phyloP scores from a whole-genome alignment of 345 rosid species.

The Citrus maxima region DNA sequence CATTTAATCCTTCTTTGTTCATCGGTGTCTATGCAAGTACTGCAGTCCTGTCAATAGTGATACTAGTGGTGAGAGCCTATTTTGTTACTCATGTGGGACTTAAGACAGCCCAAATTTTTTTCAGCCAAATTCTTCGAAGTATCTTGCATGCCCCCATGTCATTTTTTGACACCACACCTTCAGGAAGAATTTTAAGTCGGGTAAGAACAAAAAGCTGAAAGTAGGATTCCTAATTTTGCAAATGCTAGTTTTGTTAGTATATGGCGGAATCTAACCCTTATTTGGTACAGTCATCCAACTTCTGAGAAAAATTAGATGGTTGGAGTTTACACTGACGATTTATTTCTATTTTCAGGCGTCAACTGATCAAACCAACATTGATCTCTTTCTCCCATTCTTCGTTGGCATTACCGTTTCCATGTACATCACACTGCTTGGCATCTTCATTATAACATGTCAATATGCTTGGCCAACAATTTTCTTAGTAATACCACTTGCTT shows the following conservation, averaged over 20 bases:
- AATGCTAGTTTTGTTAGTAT: background rate
- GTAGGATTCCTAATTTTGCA: background rate
- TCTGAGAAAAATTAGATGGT: background rate
- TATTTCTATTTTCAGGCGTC: constrained; percentile 57
- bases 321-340: constrained; percentile 11
- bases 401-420: constrained; percentile 51
- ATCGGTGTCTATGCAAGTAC: constrained; percentile 60
- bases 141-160: constrained; percentile 98
- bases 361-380: constrained; percentile 77
- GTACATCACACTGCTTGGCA: constrained; percentile 73
- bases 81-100: constrained; percentile 66
- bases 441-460: constrained; percentile 83
- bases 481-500: constrained; percentile 79
- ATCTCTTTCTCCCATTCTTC: constrained; percentile 69
- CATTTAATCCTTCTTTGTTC: constrained; percentile 56
- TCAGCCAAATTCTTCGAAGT: constrained; percentile 68
- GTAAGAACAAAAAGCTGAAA: constrained; percentile 35
- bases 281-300: background rate
- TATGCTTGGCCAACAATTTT: constrained; percentile 91
- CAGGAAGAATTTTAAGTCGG: constrained; percentile 91
- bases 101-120: constrained; percentile 76
- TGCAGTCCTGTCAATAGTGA: constrained; percentile 50
- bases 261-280: background rate
- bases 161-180: constrained; percentile 94
- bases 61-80: constrained; percentile 48